Percentiles rank a stretch among this genome's conserved stretches.
Evolutionary conservation across 306 rosid genomes (phyloP).

Genomic region (Cyclanthera cordifolia): DNA sequence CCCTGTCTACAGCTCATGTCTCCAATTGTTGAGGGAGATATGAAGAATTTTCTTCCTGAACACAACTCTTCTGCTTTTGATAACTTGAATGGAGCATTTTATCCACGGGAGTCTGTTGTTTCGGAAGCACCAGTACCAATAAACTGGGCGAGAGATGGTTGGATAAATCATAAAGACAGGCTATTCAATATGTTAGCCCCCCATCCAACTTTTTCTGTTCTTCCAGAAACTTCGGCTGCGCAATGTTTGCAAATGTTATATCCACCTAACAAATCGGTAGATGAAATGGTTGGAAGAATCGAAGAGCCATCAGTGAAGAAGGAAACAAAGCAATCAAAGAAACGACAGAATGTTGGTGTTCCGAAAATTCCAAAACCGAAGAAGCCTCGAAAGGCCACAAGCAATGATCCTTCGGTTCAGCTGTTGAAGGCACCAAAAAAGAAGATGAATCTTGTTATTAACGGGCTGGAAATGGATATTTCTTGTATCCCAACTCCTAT

Average conservation of each 20-base stretch:
- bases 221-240: slow-evolving; percentile 55
- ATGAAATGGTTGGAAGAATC: slow-evolving; percentile 40
- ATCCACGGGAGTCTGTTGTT: slow-evolving; percentile 51
- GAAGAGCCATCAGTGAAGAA: slow-evolving; percentile 51
- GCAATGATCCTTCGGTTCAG: slow-evolving; percentile 43
- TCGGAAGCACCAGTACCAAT: slow-evolving; percentile 41
- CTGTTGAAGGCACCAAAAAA: slow-evolving; percentile 61
- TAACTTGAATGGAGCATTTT: slow-evolving; percentile 45
- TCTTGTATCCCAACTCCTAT: slow-evolving; percentile 80
- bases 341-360: slow-evolving; percentile 50
- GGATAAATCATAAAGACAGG: slow-evolving; percentile 67
- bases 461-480: slow-evolving; percentile 71
- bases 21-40: slow-evolving; percentile 61
- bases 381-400: slow-evolving; percentile 70
- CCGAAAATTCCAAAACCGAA: slow-evolving; percentile 66
- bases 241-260: slow-evolving; percentile 50
- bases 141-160: slow-evolving; percentile 60
- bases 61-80: slow-evolving; percentile 53
- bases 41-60: slow-evolving; percentile 53
- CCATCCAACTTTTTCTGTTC: slow-evolving; percentile 47
- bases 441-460: slow-evolving; percentile 58
- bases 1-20: slow-evolving; percentile 94
- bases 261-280: slow-evolving; percentile 40
- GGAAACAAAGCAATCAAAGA: slow-evolving; percentile 50
- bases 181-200: slow-evolving; percentile 52